Percentiles rank a stretch among this genome's conserved stretches.
These are phyloP conservation scores for Penicillium alfredii DNA, from an alignment of 495 filamentous ascomycete genomes.

Conservation along the genomic window DNA sequence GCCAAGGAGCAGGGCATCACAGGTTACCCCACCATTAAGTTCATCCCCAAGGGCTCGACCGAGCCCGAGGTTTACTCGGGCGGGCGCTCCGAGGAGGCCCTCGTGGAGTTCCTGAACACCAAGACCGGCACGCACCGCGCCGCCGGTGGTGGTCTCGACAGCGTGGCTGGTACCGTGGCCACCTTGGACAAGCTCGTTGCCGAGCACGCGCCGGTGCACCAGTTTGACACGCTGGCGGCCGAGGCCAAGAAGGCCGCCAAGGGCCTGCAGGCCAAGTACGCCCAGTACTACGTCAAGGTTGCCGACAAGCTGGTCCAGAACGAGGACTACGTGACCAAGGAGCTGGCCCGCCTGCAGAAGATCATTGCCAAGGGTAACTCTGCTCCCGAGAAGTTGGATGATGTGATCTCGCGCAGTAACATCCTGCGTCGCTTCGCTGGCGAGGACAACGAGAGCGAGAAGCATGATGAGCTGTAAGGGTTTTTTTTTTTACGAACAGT, in stretches of 20 bases:
- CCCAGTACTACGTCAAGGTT: constrained; percentile 90
- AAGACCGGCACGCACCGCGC: constrained; percentile 84
- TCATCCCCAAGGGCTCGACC: constrained; percentile 84
- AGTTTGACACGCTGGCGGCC: constrained; percentile 51
- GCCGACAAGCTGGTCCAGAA: constrained; percentile 75
- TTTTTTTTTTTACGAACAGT: constrained; percentile 3
- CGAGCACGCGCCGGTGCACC: constrained; percentile 51
- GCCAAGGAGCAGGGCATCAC: constrained; percentile 72
- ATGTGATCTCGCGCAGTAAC: constrained; percentile 80
- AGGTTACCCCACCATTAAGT: constrained; percentile 96
- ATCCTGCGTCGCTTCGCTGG: constrained; percentile 73
- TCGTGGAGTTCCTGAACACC: constrained; percentile 79
- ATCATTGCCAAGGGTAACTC: constrained; percentile 81
- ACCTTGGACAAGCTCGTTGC: constrained; percentile 66
- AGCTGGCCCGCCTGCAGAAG: constrained; percentile 71
- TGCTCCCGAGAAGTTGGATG: constrained; percentile 81
- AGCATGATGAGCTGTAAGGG: constrained; percentile 67
- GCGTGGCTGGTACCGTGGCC: constrained; percentile 74
- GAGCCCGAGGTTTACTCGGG: constrained; percentile 67
- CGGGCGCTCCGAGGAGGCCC: constrained; percentile 68
- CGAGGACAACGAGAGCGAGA: constrained; percentile 28
- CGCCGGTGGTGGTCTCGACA: constrained; percentile 74
- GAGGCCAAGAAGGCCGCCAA: constrained; percentile 66
- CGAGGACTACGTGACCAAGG: constrained; percentile 75
- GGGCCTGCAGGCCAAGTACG: constrained; percentile 70